Base-by-base conservation (phyloP, 495 filamentous ascomycete species). In the Geopyxis carbonaria region DNA sequence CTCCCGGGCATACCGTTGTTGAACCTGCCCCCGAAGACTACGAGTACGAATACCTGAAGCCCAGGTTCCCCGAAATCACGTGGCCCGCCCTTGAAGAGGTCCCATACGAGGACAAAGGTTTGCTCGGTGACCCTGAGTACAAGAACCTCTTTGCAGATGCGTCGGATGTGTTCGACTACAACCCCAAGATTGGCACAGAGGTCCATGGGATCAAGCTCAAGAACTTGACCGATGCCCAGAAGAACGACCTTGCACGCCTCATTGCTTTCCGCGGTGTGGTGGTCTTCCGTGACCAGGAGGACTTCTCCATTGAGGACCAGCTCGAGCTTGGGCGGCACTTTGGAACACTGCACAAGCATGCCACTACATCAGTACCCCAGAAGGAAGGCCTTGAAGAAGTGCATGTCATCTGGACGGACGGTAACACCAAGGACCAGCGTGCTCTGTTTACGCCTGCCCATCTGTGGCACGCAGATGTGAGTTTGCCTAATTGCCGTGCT, bases 211-310 rank as follows among this genome's bases (percentile, higher is more conserved):
- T 83, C 7, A 68, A 80, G 47, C 70, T 86, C 7, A 66, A 70
- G 8, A 65, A 68, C 40, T 64, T 86, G 31, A 75, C 61, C 5
- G 70, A 80, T 46, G 64, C 63, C 1, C 77, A 81, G 48, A 79
- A 77, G 55, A 73, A 84, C 51, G 80, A 86, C 35, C 64, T 84
- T 2, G 80, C 80, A 2, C 64, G 76, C 5, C 58, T 86, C 27
- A 69, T 83, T 40, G 71, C 80, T 18, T 72, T 68, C 34, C 66
- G 78, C 21, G 77, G 78, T 6, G 77, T 82, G 3, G 76, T 85
- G 2, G 69, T 83, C 48, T 80, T 83, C 61, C 68, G 77, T 9
- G 63, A 66, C 22, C 78, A 83, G 58, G 63, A 78, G 21, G 69
- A 75, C 48, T 73, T 80, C 44, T 59, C 57, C 15, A 44, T 64